Conservation (phyloP, 1,284 basidiomycete species). For the Rugosomyces carneus region DNA sequence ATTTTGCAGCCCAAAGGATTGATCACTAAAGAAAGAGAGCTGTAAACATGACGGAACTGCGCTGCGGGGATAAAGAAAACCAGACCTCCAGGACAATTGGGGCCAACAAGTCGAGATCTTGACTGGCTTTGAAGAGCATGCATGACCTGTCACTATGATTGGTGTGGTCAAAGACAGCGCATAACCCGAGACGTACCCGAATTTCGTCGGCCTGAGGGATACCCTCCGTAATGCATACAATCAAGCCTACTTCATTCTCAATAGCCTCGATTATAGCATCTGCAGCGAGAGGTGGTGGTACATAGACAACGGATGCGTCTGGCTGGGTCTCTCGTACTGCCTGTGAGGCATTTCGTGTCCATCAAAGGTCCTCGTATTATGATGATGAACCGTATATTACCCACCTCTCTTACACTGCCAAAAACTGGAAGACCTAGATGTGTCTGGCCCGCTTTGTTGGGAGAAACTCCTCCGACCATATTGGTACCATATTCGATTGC, state of each 20-base stretch:
- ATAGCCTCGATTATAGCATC: constrained; percentile 97
- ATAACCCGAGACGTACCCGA: constrained; percentile 39
- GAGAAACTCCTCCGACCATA: constrained; percentile 97
- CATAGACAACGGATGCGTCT: constrained; percentile 93
- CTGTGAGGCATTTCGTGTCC: constrained; percentile 32
- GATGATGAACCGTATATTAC: constrained; percentile 15
- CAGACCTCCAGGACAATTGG: constrained; percentile 88
- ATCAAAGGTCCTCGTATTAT: not conserved
- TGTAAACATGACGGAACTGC: constrained; percentile 9
- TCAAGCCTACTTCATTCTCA: constrained; percentile 93
- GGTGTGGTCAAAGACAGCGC: not conserved
- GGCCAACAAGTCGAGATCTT: constrained; percentile 91
- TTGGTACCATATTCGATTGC: constrained; percentile 94
- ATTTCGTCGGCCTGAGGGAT: constrained; percentile 97
- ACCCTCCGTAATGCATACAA: constrained; percentile 96
- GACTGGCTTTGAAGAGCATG: constrained; percentile 93
- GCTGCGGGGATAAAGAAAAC: too few species aligned
- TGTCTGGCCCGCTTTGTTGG: constrained; percentile 94
- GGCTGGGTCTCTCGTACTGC: constrained; percentile 81
- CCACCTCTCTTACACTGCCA: constrained; percentile 86
- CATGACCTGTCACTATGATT: constrained; percentile 57
- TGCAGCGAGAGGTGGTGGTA: constrained; percentile 88
- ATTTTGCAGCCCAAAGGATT: constrained; percentile 98
- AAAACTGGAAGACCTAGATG: constrained; percentile 97
- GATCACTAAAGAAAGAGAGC: constrained; percentile 55